phyloP scores from a whole-genome alignment of 2,329 filamentous ascomycete species.

The Dactylellina sp. region DNA sequence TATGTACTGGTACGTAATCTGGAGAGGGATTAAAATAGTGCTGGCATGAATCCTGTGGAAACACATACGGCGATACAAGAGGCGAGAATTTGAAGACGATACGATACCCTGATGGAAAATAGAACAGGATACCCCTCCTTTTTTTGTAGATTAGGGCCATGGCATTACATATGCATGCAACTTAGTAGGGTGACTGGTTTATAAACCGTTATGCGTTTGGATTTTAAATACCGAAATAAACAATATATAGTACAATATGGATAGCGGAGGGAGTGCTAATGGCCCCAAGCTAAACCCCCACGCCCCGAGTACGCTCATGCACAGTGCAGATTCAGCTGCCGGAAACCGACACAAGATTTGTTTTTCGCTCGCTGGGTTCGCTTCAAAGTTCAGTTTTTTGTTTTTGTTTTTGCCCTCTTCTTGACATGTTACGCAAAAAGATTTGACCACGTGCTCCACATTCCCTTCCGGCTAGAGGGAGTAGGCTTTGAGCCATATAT shows the following conservation, averaged over 20 bases:
- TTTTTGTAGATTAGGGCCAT: constrained; percentile 18
- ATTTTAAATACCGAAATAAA: constrained; percentile 41
- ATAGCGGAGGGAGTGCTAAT: neutral
- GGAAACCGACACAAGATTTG: constrained; percentile 34
- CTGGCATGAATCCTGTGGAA: constrained; percentile 14
- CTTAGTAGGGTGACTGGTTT: constrained; percentile 23
- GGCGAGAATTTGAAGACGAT: constrained; percentile 7
- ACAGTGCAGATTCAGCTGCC: constrained; percentile 19
- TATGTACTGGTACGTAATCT: neutral
- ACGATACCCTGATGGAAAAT: constrained; percentile 8
- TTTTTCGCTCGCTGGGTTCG: constrained; percentile 17
- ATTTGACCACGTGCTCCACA: constrained; percentile 52
- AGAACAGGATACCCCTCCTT: constrained; percentile 28
- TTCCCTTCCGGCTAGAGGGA: constrained; percentile 32
- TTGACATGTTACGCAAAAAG: constrained; percentile 54
- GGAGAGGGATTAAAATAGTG: neutral
- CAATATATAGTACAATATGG: neutral
- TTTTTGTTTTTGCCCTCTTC: constrained; percentile 7
- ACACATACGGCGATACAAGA: constrained; percentile 26
- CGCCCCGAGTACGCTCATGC: constrained; percentile 1
- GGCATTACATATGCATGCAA: constrained; percentile 42
- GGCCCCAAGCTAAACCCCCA: too few species aligned
- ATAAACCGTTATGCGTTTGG: constrained; percentile 36
- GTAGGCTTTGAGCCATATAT: neutral
- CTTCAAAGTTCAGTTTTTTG: neutral